Evolutionary conservation across 2,329 filamentous ascomycete genomes (phyloP).

Genomic region (Stachybotrys elegans): DNA sequence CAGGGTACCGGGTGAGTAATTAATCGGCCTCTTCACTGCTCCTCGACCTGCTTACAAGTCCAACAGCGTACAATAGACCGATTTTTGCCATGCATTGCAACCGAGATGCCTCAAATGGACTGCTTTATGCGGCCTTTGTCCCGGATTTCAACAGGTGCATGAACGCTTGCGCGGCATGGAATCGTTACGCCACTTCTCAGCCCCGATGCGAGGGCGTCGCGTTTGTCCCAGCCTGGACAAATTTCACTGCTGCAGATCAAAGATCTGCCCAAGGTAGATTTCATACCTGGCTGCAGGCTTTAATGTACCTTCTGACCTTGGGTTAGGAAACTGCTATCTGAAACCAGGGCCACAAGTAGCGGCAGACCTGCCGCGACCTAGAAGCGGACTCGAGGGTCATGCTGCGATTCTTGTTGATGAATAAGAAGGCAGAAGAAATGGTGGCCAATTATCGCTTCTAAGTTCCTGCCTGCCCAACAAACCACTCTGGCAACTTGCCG

Average conservation of each 20-base stretch:
- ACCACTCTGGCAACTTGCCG: too few relatives aligned
- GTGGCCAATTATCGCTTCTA: too few relatives aligned
- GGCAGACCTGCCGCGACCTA: neutral
- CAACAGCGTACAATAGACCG: neutral
- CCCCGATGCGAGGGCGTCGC: neutral
- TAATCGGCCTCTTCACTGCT: neutral
- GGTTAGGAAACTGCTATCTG: conserved; percentile 4
- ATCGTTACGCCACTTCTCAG: neutral
- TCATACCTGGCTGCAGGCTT: too few relatives aligned
- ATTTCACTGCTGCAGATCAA: neutral
- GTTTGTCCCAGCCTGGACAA: neutral
- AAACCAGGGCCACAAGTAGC: conserved; percentile 1
- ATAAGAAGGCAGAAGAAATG: too few relatives aligned
- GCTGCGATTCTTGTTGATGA: conserved; percentile 1
- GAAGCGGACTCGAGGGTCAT: neutral
- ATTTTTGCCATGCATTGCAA: neutral
- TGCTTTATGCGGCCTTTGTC: neutral
- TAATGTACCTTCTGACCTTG: too few relatives aligned
- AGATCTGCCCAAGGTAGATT: too few relatives aligned
- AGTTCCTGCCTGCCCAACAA: too few relatives aligned
- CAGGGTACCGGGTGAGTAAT: neutral
- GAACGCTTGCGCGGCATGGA: neutral
- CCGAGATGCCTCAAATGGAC: neutral
- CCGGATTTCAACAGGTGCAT: neutral
- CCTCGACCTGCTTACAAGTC: neutral